Evolutionary conservation across 2,329 filamentous ascomycete genomes (phyloP).

Genomic region (Sclerotinia borealis): DNA sequence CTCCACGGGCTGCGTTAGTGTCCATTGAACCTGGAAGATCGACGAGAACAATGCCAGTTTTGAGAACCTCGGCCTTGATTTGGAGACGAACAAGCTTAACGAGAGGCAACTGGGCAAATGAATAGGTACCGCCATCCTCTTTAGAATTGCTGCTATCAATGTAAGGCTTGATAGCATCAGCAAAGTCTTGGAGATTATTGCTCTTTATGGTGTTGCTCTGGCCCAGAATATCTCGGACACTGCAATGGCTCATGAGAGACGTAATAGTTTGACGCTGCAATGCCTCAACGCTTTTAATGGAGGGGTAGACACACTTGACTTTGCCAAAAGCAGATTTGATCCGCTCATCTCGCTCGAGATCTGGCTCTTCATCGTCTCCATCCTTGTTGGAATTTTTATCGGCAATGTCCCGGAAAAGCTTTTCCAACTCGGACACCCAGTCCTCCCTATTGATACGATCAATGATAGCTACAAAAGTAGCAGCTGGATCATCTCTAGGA

Average conservation of each 20-base stretch:
- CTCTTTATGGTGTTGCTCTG: not conserved
- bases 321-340: slow-evolving; percentile 38
- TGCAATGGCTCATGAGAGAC: slow-evolving; percentile 13
- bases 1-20: slow-evolving; percentile 16
- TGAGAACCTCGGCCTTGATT: slow-evolving; percentile 13
- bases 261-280: slow-evolving; percentile 29
- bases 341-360: slow-evolving; percentile 17
- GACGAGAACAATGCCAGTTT: slow-evolving; percentile 19
- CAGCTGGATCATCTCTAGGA: not conserved
- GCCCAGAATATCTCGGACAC: slow-evolving; percentile 16
- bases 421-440: slow-evolving; percentile 17
- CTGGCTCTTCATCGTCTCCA: slow-evolving; percentile 28
- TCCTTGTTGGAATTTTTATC: not conserved
- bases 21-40: slow-evolving; percentile 22
- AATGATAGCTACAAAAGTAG: slow-evolving; percentile 11
- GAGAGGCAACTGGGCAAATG: slow-evolving; percentile 19
- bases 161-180: slow-evolving; percentile 11
- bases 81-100: slow-evolving; percentile 17
- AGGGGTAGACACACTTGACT: slow-evolving; percentile 39
- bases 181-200: not conserved
- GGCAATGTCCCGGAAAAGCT: slow-evolving; percentile 15
- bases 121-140: not conserved
- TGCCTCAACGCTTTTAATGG: slow-evolving; percentile 29
- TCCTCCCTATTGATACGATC: slow-evolving; percentile 14
- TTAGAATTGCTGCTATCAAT: slow-evolving; percentile 7